phyloP scores from a whole-genome alignment of 2,329 filamentous ascomycete species.

The Colletotrichum cordylinicola region DNA sequence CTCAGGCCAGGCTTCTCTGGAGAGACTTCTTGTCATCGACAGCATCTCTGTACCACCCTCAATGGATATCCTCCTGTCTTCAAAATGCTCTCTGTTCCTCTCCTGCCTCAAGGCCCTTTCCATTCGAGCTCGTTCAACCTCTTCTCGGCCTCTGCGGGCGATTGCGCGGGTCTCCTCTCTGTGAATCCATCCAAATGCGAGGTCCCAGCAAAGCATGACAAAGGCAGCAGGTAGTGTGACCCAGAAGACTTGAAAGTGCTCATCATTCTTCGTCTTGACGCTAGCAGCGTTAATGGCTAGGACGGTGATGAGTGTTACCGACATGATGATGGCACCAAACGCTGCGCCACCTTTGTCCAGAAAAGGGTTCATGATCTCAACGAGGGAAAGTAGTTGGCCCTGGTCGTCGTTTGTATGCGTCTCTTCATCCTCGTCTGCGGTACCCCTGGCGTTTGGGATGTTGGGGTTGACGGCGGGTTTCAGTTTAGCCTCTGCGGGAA shows the following conservation, averaged over 20 bases:
- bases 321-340: constrained; percentile 71
- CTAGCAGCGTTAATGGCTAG: constrained; percentile 69
- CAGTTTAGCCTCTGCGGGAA: constrained; percentile 61
- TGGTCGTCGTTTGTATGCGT: constrained; percentile 47
- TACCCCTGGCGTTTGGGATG: constrained; percentile 69
- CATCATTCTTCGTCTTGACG: constrained; percentile 48
- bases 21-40: background rate
- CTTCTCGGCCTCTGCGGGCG: constrained; percentile 56
- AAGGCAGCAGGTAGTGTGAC: constrained; percentile 73
- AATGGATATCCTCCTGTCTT: background rate
- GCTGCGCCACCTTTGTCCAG: constrained; percentile 70
- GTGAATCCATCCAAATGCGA: constrained; percentile 67
- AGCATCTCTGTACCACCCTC: background rate
- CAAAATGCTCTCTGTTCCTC: background rate
- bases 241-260: constrained; percentile 62
- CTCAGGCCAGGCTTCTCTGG: background rate
- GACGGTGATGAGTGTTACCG: constrained; percentile 68
- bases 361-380: constrained; percentile 79
- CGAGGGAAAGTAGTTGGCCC: constrained; percentile 63
- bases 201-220: constrained; percentile 73
- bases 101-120: background rate
- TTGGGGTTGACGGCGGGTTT: constrained; percentile 72
- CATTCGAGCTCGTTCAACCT: background rate
- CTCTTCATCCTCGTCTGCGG: constrained; percentile 54
- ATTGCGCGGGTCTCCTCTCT: constrained; percentile 68